phyloP scores from a whole-genome alignment of 2,329 filamentous ascomycete species.

The Camptophora hylomeconis region DNA sequence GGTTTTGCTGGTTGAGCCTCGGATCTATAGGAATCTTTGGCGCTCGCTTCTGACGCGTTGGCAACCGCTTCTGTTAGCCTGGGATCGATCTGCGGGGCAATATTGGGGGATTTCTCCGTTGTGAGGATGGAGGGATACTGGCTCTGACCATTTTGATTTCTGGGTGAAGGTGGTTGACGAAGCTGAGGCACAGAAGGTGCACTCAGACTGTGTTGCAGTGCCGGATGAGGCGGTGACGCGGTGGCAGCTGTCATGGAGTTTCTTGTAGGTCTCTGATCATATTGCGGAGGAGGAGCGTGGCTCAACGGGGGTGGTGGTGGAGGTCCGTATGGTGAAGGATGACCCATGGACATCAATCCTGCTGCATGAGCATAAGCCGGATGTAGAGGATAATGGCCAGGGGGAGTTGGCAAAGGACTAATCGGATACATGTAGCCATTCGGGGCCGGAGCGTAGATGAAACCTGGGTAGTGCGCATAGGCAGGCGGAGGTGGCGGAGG shows the following conservation, averaged over 20 bases:
- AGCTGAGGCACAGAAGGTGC: slow-evolving; percentile 2
- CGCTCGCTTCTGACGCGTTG: slow-evolving; percentile 1
- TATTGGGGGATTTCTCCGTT: no score
- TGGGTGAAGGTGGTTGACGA: no score
- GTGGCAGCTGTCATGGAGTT: slow-evolving; percentile 3
- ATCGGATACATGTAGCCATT: slow-evolving; percentile 30
- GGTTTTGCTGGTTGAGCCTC: slow-evolving; percentile 20
- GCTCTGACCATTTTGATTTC: no score
- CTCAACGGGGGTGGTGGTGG: slow-evolving; percentile 8
- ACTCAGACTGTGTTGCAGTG: no score
- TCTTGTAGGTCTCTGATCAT: slow-evolving; percentile 15
- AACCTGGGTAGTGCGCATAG: slow-evolving; percentile 24
- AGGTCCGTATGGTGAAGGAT: slow-evolving; percentile 6
- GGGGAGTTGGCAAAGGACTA: slow-evolving; percentile 31
- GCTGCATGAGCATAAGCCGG: slow-evolving; percentile 12
- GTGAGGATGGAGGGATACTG: no score
- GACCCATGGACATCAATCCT: slow-evolving; percentile 11
- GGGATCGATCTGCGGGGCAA: slow-evolving; percentile 22
- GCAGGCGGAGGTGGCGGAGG: slow-evolving; percentile 25
- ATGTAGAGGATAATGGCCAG: slow-evolving; percentile 19
- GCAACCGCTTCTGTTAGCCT: slow-evolving; percentile 18
- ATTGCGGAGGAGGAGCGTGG: slow-evolving; percentile 14
- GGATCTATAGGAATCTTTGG: slow-evolving; percentile 5
- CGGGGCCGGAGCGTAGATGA: slow-evolving; percentile 18
- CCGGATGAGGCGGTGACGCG: slow-evolving; percentile 4